Base-by-base conservation (phyloP, 768 basidiomycete species). In the Lactarius sp. region DNA sequence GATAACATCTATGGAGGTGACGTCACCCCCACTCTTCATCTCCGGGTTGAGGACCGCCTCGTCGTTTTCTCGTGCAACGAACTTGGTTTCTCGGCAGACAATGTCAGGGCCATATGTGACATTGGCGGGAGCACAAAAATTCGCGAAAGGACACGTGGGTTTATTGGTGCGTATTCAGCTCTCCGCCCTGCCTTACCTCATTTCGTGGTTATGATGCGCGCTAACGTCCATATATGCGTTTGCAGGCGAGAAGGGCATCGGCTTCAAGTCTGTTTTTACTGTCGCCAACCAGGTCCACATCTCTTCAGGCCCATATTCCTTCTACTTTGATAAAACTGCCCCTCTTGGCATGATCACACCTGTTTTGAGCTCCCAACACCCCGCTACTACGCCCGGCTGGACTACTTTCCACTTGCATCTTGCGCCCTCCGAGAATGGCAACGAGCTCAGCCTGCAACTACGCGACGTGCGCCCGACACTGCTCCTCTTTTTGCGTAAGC, bases 201-300 rank as follows among this genome's bases (percentile, higher is more conserved):
- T 44, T 16, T 44, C 16, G 18, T 6, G 18, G 4, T 2, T 6
- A 13, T 20, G 16, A 5, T 9, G 6, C 44, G 3, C 27, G 13
- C 16, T 53, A 7, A 51, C 47, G 4, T 22, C 22, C 46, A 36
- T 60, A 56, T 37, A 65, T 52, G 33, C 49, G 31, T 33, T 33
- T 59, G 44, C 52, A 72, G 71, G 71, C 54, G 71, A 72, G 56
- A 72, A 72, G 61, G 71, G 71, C 9, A 72, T 72, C 9, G 71
- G 71, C 63, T 72, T 72, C 66, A 72, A 72, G 58, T 68, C 71
- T 10, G 71, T 72, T 18, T 72, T 72, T 53, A 70, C 68, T n/a
- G 69, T 72, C 44, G 70, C 71, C 13, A 49, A 71, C 20, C 13
- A 49, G 14, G 71, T 72, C 6, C 51, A 66, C 56, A 68, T 72